phyloP scores from a whole-genome alignment of 345 rosid genomes.

The Cardamine occulta region DNA sequence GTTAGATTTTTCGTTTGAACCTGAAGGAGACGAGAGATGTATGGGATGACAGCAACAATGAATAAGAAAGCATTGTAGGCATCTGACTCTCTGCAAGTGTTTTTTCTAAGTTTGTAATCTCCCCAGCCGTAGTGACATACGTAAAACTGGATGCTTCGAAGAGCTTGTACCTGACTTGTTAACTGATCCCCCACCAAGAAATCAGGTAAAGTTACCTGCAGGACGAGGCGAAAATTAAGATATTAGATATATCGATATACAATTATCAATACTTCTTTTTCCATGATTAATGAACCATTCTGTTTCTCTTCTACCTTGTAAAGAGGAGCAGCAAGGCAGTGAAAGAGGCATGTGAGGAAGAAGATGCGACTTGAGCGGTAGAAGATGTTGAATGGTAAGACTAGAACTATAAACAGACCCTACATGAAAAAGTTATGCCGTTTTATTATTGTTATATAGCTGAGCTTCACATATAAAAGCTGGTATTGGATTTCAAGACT shows the following conservation, averaged over 20 bases:
- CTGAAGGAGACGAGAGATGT: constrained; percentile 62
- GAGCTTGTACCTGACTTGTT: constrained; percentile 79
- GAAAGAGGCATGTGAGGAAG: constrained; percentile 46
- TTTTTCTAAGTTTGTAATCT: constrained; percentile 48
- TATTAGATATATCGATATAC: not conserved
- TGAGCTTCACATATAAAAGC: not conserved
- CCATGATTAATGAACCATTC: not conserved
- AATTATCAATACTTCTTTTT: not conserved
- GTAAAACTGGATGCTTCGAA: constrained; percentile 73
- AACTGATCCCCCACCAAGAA: constrained; percentile 71
- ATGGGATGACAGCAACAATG: constrained; percentile 66
- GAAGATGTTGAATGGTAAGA: constrained; percentile 44
- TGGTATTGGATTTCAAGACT: constrained; percentile 9
- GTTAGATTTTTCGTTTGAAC: constrained; percentile 28
- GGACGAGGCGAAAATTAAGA: not conserved
- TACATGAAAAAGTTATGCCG: constrained; percentile 6
- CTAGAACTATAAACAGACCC: constrained; percentile 34
- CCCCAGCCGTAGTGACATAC: constrained; percentile 78
- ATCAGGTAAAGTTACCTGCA: constrained; percentile 71
- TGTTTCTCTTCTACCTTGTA: constrained; percentile 41
- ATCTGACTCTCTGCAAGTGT: constrained; percentile 44
- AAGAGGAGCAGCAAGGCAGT: constrained; percentile 44
- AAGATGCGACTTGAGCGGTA: constrained; percentile 46
- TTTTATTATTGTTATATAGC: not conserved
- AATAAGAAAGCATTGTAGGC: constrained; percentile 53